phyloP scores from a whole-genome alignment of 441 rosid genomes.

The Eruca vesicaria region DNA sequence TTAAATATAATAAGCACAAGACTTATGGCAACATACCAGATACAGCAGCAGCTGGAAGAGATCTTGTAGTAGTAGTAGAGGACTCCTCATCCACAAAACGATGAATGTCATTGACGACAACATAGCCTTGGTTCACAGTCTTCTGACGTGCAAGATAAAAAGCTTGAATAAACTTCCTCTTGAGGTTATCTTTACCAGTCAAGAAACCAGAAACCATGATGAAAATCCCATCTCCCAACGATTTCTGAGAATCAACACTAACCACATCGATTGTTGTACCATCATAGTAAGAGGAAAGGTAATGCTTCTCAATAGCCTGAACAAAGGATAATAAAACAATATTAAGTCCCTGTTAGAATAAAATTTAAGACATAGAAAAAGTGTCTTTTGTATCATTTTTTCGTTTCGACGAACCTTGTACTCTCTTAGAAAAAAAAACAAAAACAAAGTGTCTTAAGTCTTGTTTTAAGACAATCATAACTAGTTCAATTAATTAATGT shows the following conservation, averaged over 20 bases:
- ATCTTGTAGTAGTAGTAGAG: not conserved
- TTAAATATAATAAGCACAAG: not conserved
- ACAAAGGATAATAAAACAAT: not conserved
- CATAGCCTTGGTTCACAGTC: slow-evolving; percentile 5
- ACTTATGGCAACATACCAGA: slow-evolving; percentile 37
- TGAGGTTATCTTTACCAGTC: slow-evolving; percentile 37
- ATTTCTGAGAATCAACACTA: slow-evolving; percentile 48
- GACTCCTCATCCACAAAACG: slow-evolving; percentile 44
- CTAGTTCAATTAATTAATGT: too few relatives aligned
- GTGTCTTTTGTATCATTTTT: too few relatives aligned
- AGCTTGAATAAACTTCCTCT: slow-evolving; percentile 48
- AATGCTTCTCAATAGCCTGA: slow-evolving; percentile 48
- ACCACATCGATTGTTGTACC: slow-evolving; percentile 35
- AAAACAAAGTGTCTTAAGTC: too few relatives aligned
- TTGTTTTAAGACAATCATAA: too few relatives aligned
- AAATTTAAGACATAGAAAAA: too few relatives aligned
- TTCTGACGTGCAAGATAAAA: slow-evolving; percentile 46
- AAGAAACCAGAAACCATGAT: slow-evolving; percentile 50
- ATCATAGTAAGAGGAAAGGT: slow-evolving; percentile 39
- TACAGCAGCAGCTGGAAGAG: slow-evolving; percentile 27
- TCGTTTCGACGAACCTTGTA: too few relatives aligned
- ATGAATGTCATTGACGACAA: slow-evolving; percentile 54
- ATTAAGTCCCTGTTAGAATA: too few relatives aligned
- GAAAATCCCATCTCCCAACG: slow-evolving; percentile 36
- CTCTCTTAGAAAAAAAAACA: too few relatives aligned